phyloP scores from a whole-genome alignment of 164 flowering plant species.

The Stephania cephalantha region DNA sequence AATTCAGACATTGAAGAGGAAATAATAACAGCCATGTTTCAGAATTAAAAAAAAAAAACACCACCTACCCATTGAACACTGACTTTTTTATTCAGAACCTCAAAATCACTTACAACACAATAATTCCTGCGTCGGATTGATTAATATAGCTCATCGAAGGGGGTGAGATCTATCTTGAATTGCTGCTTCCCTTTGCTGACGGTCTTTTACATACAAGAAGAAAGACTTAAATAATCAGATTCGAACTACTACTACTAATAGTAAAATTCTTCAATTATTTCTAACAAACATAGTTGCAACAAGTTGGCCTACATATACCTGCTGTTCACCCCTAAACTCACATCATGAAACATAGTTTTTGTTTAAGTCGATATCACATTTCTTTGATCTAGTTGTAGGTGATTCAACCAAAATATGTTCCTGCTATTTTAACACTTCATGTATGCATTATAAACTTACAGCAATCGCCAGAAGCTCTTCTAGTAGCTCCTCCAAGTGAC shows the following conservation, averaged over 20 bases:
- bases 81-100: no score
- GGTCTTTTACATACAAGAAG: conserved; percentile 27
- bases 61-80: no score
- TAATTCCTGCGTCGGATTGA: no score
- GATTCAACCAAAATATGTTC: neutral
- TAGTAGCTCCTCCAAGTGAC: conserved; percentile 71
- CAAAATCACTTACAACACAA: no score
- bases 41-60: no score
- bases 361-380: neutral
- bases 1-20: no score
- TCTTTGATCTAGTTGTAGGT: neutral
- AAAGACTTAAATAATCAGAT: neutral
- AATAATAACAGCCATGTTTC: no score
- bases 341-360: neutral
- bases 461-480: conserved; percentile 72
- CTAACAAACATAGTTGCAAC: neutral
- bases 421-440: neutral
- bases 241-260: neutral
- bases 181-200: conserved; percentile 62
- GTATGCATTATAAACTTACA: conserved; percentile 32
- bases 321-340: neutral
- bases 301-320: neutral
- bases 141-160: conserved; percentile 25
- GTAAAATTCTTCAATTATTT: neutral
- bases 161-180: conserved; percentile 65